phyloP scores from a whole-genome alignment of 2,329 filamentous ascomycete species.

The Aspergillus sp. region DNA sequence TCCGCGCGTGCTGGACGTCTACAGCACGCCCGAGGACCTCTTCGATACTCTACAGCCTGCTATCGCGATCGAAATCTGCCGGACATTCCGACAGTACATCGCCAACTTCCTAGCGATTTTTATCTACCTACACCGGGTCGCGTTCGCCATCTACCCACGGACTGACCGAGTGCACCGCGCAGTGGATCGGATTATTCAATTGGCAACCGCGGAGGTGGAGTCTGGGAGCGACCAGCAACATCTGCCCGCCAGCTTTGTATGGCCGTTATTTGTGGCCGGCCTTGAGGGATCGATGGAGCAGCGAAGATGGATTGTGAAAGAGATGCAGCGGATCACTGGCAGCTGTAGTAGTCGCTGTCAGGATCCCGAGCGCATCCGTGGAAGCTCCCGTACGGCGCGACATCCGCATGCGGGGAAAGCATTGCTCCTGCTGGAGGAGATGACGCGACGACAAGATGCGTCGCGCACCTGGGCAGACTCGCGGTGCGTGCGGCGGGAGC shows the following conservation, averaged over 20 bases:
- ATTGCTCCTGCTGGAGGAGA: conserved; percentile 35
- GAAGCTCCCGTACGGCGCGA: conserved; percentile 14
- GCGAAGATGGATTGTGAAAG: conserved; percentile 35
- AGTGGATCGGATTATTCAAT: conserved; percentile 38
- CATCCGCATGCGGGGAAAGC: conserved; percentile 37
- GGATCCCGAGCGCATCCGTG: conserved; percentile 10
- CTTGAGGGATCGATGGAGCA: conserved; percentile 35
- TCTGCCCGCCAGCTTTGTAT: conserved; percentile 36
- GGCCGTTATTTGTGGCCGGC: conserved; percentile 39
- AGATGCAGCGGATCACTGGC: conserved; percentile 35
- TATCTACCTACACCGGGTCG: conserved; percentile 40
- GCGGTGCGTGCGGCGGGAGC: conserved; percentile 34
- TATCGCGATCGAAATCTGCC: conserved; percentile 32
- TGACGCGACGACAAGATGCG: conserved; percentile 36
- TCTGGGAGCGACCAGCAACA: conserved; percentile 12
- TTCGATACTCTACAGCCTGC: conserved; percentile 26
- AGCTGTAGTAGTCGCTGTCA: neutral
- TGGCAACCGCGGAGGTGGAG: conserved; percentile 32
- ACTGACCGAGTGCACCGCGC: conserved; percentile 39
- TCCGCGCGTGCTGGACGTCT: conserved; percentile 35
- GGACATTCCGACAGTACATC: conserved; percentile 37
- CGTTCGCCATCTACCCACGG: conserved; percentile 40
- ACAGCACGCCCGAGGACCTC: conserved; percentile 31
- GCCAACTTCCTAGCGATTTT: conserved; percentile 40
- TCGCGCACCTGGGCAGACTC: conserved; percentile 39